Percentiles rank a stretch among this genome's conserved stretches.
These are phyloP conservation scores for Leucocoprinus birnbaumii DNA, from an alignment of 768 basidiomycete genomes.

Conservation along the genomic window DNA sequence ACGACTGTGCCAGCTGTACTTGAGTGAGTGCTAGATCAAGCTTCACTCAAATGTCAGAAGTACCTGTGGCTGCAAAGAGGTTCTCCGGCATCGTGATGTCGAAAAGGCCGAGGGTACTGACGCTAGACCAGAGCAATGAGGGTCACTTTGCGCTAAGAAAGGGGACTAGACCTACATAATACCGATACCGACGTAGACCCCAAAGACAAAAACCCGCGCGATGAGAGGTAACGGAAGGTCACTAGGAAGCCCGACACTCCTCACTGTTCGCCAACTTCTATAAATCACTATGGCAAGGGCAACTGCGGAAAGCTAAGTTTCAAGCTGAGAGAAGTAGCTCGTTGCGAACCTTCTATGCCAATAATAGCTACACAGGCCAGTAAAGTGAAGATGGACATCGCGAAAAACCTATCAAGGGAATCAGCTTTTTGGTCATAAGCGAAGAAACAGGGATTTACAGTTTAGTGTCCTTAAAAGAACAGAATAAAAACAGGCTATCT, in stretches of 20 bases:
- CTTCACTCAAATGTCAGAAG: background rate
- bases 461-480: constrained; percentile 19
- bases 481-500: constrained; percentile 27
- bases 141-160: background rate
- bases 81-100: constrained; percentile 21
- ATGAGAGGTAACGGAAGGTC: constrained; percentile 24
- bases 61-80: constrained; percentile 32
- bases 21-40: background rate
- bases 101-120: constrained; percentile 26
- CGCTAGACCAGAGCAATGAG: constrained; percentile 17
- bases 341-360: constrained; percentile 24
- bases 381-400: constrained; percentile 23
- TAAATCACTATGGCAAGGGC: constrained; percentile 25
- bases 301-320: constrained; percentile 16
- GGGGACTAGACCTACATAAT: constrained; percentile 22
- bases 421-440: background rate
- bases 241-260: constrained; percentile 23
- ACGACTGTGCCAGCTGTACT: constrained; percentile 29
- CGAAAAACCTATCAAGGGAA: constrained; percentile 14
- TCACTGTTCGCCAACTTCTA: constrained; percentile 27
- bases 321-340: background rate
- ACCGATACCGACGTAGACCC: constrained; percentile 28
- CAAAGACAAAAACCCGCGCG: constrained; percentile 31
- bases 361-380: constrained; percentile 25
- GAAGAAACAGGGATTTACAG: constrained; percentile 15